A percentile compares a stretch with the other conserved stretches of the same genome.
Conservation (phyloP, 1,284 basidiomycete species). For the Moesziomyces sp. region DNA sequence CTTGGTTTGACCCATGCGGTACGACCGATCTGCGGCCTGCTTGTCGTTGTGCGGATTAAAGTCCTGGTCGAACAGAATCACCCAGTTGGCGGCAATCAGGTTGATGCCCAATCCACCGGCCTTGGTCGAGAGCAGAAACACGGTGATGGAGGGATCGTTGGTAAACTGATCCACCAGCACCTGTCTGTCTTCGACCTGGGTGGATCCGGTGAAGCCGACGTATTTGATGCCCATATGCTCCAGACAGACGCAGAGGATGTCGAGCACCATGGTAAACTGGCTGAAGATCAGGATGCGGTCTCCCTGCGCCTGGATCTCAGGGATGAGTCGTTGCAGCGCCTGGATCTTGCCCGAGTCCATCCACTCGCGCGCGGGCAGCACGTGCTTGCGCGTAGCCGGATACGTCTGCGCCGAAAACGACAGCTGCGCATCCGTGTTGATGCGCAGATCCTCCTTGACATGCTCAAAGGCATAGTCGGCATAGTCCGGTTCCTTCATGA, state of each 20-base stretch:
- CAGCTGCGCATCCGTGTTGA: conserved; percentile 66
- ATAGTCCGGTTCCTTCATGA: conserved; percentile 86
- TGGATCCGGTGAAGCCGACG: conserved; percentile 91
- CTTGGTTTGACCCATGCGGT: conserved; percentile 94
- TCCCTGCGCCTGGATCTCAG: conserved; percentile 76
- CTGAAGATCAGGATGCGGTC: conserved; percentile 93
- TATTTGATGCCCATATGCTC: conserved; percentile 81
- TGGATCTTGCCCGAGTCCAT: conserved; percentile 89
- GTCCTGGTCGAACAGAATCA: conserved; percentile 86
- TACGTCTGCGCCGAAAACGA: conserved; percentile 48
- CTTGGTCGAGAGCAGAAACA: conserved; percentile 94
- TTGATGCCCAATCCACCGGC: conserved; percentile 76
- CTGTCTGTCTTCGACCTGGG: conserved; percentile 92
- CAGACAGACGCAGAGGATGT: conserved; percentile 86
- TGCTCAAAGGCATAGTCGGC: conserved; percentile 62
- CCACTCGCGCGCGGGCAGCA: conserved; percentile 81
- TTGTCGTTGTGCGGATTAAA: conserved; percentile 76
- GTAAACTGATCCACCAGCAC: conserved; percentile 95
- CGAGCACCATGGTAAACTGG: conserved; percentile 71
- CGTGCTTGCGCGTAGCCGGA: conserved; percentile 73
- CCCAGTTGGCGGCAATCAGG: conserved; percentile 76
- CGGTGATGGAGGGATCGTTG: conserved; percentile 87
- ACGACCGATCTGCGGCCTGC: conserved; percentile 96
- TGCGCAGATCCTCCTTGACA: conserved; percentile 64
- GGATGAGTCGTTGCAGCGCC: conserved; percentile 78